Evolutionary conservation across 2,329 filamentous ascomycete species (phyloP), one percentile per base, ranked within the genome.

Genomic region (Curvularia hawaiiensis): DNA sequence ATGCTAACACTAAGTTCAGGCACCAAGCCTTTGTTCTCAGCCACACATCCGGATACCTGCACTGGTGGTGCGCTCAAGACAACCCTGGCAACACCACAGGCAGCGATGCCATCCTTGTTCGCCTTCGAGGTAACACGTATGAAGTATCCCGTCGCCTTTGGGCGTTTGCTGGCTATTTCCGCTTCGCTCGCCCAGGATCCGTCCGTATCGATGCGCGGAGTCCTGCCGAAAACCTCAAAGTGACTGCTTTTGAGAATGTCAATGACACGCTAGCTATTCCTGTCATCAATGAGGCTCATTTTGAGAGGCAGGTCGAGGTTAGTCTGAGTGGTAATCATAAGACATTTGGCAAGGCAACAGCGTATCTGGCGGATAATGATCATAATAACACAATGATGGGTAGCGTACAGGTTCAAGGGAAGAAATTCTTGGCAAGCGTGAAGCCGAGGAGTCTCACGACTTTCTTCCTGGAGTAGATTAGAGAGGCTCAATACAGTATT

Each of bases 31-130:
- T 58, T 12, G 52, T 55, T 4, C 50, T 51, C 22, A 58, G 56
- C 24, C 41, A 51, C 35, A 58, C 56, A 18, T 81, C 79, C 8
- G 83, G 77, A 0, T 84, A 83, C 61, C 72, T 85, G 3, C 84
- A 83, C 70, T 85, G 82, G 83, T 66, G 80, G 81, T 41, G 65
- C 55, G 20, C 71, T 70, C 31, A 73, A 68, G 53, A 73, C 68
- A 46, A 72, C 71, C 22, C 67, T 56, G 39, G 73, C 64, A 66
- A 63, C 58, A 52, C 65, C 43, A 33, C 69, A 65, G 49, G 65
- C 20, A 52, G 47, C 35, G 56, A 58, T 12, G 56, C 56, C 28
- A 51, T 58, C 9, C 52, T 58, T 4, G 47, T 76, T 40, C 62
- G 69, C 46, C 62, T 72, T 14, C 64, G 64, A 16, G 63, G 66